These are phyloP conservation scores for Deakozyma indianensis DNA, from an alignment of 805 yeast genomes.

Conservation along the genomic window DNA sequence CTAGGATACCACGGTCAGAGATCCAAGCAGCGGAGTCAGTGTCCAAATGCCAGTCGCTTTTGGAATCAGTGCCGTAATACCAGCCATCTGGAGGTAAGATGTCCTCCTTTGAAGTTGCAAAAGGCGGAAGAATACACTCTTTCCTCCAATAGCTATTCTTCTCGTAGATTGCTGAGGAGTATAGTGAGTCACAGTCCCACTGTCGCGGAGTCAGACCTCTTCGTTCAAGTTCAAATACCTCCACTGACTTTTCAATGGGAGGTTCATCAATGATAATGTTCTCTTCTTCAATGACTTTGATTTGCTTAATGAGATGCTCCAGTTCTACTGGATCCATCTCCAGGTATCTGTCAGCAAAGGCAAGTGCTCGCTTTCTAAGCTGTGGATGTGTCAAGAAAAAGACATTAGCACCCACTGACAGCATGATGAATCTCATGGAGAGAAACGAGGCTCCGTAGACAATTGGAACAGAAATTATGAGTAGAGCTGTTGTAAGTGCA, in stretches of 20 bases:
- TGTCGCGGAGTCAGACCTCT: conserved; percentile 33
- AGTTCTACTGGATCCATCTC: background rate
- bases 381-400: background rate
- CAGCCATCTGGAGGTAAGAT: conserved; percentile 47
- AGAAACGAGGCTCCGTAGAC: background rate
- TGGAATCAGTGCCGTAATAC: conserved; percentile 38
- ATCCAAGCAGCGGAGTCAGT: conserved; percentile 31
- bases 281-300: conserved; percentile 19
- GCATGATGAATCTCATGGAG: background rate
- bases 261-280: conserved; percentile 49
- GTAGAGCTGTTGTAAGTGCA: background rate
- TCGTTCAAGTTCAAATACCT: conserved; percentile 46
- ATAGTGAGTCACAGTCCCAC: conserved; percentile 37
- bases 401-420: background rate
- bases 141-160: conserved; percentile 26
- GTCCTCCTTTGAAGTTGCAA: conserved; percentile 32
- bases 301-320: background rate
- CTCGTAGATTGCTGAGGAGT: conserved; percentile 36
- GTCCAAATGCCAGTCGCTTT: conserved; percentile 40
- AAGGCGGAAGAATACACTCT: conserved; percentile 40
- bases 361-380: background rate
- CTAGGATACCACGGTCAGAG: conserved; percentile 23
- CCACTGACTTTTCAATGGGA: conserved; percentile 38
- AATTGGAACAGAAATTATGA: background rate
- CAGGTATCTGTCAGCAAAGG: background rate